Evolutionary conservation across 2,329 filamentous ascomycete species (phyloP).

Genomic region (Pestalotiopsis sp.): DNA sequence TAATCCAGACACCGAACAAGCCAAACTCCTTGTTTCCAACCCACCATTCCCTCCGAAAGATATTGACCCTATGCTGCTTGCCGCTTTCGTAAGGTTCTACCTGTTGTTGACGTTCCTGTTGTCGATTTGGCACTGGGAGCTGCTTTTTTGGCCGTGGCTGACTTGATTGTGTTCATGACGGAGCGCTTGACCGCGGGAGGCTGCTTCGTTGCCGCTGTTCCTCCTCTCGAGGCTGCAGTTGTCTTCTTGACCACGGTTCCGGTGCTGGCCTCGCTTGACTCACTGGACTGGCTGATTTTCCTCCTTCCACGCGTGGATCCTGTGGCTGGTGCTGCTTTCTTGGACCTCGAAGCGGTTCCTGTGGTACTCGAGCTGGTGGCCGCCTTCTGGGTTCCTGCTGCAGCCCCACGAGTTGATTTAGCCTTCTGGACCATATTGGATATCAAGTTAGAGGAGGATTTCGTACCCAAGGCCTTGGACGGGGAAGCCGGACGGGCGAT

Average conservation of each 20-base stretch:
- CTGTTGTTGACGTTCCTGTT: constrained; percentile 43
- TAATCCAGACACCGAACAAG: background rate
- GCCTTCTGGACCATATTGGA: constrained; percentile 64
- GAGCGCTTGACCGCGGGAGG: constrained; percentile 51
- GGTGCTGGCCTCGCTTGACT: constrained; percentile 65
- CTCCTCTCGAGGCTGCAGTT: constrained; percentile 36
- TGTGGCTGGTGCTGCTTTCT: constrained; percentile 41
- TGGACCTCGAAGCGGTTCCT: constrained; percentile 32
- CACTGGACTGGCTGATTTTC: constrained; percentile 62
- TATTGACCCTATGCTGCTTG: constrained; percentile 22
- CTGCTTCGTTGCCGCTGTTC: constrained; percentile 35
- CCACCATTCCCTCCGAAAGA: background rate
- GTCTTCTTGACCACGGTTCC: constrained; percentile 66
- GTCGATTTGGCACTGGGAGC: constrained; percentile 43
- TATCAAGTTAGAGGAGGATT: constrained; percentile 44
- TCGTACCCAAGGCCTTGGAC: constrained; percentile 54
- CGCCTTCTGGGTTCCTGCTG: constrained; percentile 51
- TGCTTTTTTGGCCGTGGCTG: constrained; percentile 52
- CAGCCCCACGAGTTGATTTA: constrained; percentile 51
- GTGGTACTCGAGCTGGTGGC: constrained; percentile 40
- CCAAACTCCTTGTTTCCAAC: background rate
- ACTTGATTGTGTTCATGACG: constrained; percentile 56
- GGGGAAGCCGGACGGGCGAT: constrained; percentile 64
- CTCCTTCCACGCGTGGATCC: constrained; percentile 51
- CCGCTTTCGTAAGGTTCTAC: constrained; percentile 59